These are phyloP conservation scores for Hippophae gyantsensis DNA, from an alignment of 306 rosid species.

Conservation along the genomic window DNA sequence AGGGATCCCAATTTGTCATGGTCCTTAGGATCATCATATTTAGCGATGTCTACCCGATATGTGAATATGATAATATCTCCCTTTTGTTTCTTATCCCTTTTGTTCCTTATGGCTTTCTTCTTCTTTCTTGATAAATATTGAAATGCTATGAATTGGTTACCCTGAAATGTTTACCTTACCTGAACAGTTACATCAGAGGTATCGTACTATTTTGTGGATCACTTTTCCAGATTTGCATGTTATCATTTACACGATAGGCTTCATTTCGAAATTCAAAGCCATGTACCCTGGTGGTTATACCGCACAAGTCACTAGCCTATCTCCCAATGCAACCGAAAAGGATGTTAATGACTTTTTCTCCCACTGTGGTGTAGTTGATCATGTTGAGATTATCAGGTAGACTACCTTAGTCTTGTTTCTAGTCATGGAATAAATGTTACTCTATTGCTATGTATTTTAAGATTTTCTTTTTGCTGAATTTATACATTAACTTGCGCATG, in stretches of 20 bases:
- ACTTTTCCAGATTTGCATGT: no score
- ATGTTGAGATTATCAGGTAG: slow-evolving; percentile 70
- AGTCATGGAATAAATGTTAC: slow-evolving; percentile 15
- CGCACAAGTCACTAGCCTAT: slow-evolving; percentile 66
- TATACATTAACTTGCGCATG: background rate
- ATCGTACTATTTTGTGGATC: no score
- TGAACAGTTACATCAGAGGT: no score
- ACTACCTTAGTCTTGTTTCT: slow-evolving; percentile 12
- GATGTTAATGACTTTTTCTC: slow-evolving; percentile 64
- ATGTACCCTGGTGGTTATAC: slow-evolving; percentile 68
- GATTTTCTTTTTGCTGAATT: no score
- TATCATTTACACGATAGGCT: no score
- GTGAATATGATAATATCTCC: slow-evolving; percentile 6
- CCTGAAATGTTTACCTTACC: no score
- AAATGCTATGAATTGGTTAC: background rate
- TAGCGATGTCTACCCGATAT: no score
- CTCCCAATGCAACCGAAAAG: slow-evolving; percentile 61
- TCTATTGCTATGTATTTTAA: background rate
- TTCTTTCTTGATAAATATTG: slow-evolving; percentile 16
- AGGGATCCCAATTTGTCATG: no score
- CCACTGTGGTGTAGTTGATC: slow-evolving; percentile 70
- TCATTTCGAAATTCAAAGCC: slow-evolving; percentile 1
- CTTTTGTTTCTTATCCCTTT: slow-evolving; percentile 30
- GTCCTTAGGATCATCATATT: no score
- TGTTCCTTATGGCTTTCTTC: slow-evolving; percentile 21